Evolutionary conservation across 768 basidiomycete genomes (phyloP).

Genomic region (Lactifluus volemus): DNA sequence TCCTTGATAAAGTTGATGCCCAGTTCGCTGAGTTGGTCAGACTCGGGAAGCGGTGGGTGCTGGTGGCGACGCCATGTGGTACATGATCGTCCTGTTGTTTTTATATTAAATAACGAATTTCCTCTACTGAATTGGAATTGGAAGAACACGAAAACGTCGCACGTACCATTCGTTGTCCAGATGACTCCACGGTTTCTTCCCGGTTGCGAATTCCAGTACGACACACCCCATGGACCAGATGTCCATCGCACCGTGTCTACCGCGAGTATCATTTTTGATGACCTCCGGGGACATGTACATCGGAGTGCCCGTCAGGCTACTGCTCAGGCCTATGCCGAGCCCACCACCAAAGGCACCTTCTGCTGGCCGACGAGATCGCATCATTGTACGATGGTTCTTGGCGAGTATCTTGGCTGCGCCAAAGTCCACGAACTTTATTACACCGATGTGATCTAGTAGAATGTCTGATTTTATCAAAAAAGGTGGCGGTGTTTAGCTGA

Average conservation of each 20-base stretch:
- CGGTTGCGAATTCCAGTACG: slow-evolving; percentile 93
- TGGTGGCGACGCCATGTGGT: slow-evolving; percentile 99
- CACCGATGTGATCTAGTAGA: slow-evolving; percentile 77
- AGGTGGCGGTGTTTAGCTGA: neutral
- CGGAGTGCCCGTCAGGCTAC: slow-evolving; percentile 91
- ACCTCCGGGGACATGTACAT: slow-evolving; percentile 99
- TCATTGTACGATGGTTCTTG: slow-evolving; percentile 77
- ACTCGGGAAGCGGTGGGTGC: slow-evolving; percentile 90
- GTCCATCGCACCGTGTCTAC: slow-evolving; percentile 93
- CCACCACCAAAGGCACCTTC: slow-evolving; percentile 31
- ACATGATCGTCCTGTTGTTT: slow-evolving; percentile 91
- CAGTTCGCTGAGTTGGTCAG: slow-evolving; percentile 75
- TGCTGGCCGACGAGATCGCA: slow-evolving; percentile 52
- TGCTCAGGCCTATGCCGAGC: slow-evolving; percentile 44
- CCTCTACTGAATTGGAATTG: too few species aligned
- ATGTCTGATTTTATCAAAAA: slow-evolving; percentile 56
- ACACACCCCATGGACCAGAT: slow-evolving; percentile 98
- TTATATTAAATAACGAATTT: neutral
- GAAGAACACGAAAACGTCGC: too few species aligned
- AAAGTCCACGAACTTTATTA: slow-evolving; percentile 96
- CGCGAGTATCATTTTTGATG: slow-evolving; percentile 87
- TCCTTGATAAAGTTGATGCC: slow-evolving; percentile 93
- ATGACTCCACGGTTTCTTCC: slow-evolving; percentile 97
- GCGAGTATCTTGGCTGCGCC: slow-evolving; percentile 95
- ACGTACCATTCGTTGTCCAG: slow-evolving; percentile 95